phyloP scores from a whole-genome alignment of 768 basidiomycete species.

The Leccinum broughii region DNA sequence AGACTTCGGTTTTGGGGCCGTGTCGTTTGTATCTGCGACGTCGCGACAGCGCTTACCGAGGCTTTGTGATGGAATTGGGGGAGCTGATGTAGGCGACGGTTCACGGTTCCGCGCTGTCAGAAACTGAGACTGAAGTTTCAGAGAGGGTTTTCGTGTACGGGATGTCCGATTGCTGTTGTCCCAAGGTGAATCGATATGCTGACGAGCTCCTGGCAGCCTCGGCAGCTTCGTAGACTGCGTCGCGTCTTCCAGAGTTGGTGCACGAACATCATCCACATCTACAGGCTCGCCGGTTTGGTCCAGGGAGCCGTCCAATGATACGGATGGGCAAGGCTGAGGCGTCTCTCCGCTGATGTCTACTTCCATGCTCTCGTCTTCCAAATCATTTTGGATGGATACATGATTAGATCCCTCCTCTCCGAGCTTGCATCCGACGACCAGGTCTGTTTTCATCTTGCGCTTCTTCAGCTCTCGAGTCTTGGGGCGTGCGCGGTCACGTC shows the following conservation, averaged over 20 bases:
- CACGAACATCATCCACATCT: slow-evolving; percentile 17
- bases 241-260: slow-evolving; percentile 2
- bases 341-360: slow-evolving; percentile 53
- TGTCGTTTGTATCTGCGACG: slow-evolving; percentile 17
- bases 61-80: slow-evolving; percentile 17
- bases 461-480: slow-evolving; percentile 60
- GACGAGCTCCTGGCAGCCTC: slow-evolving; percentile 5
- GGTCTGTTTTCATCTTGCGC: slow-evolving; percentile 41
- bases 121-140: slow-evolving; percentile 30
- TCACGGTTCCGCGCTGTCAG: slow-evolving; percentile 11
- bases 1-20: slow-evolving; percentile 14
- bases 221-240: slow-evolving; percentile 5
- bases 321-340: slow-evolving; percentile 25
- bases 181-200: slow-evolving; percentile 6
- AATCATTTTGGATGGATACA: slow-evolving; percentile 56
- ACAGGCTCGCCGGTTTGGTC: slow-evolving; percentile 9
- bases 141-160: slow-evolving; percentile 33
- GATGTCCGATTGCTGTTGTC: slow-evolving; percentile 15
- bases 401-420: slow-evolving; percentile 36
- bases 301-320: slow-evolving; percentile 12
- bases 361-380: slow-evolving; percentile 60
- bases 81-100: slow-evolving; percentile 5
- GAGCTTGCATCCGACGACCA: slow-evolving; percentile 33
- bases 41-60: slow-evolving; percentile 33
- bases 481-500: slow-evolving; percentile 46